A percentile compares a stretch with the other conserved stretches of the same genome.
phyloP scores from a whole-genome alignment of 2,329 filamentous ascomycete species.

The Pleurostoma richardsiae region DNA sequence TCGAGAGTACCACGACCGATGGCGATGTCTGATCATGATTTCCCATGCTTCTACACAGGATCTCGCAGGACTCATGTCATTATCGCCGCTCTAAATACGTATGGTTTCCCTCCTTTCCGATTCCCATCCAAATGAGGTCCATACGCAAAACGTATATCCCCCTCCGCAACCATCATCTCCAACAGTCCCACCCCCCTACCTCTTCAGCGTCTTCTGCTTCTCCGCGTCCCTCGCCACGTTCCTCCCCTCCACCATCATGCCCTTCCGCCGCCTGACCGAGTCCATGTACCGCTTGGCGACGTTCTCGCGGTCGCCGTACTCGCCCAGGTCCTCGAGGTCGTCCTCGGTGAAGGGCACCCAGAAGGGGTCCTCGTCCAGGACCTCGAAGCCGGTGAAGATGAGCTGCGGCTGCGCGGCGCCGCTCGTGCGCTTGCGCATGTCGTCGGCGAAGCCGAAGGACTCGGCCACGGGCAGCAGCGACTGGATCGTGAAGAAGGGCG shows the following conservation, averaged over 20 bases:
- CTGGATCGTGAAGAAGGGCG: slow-evolving; percentile 91
- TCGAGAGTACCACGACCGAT: too few relatives aligned
- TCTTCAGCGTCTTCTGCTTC: slow-evolving; percentile 75
- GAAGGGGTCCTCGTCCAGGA: slow-evolving; percentile 92
- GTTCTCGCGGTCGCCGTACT: slow-evolving; percentile 90
- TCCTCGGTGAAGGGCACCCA: slow-evolving; percentile 98
- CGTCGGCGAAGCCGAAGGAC: slow-evolving; percentile 92
- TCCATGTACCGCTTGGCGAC: slow-evolving; percentile 97
- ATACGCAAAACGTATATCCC: too few relatives aligned
- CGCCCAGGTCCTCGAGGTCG: slow-evolving; percentile 91
- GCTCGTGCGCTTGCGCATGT: slow-evolving; percentile 90
- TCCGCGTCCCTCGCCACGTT: slow-evolving; percentile 80
- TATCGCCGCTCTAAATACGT: too few relatives aligned
- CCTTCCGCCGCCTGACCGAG: slow-evolving; percentile 79
- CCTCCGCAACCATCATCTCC: too few relatives aligned
- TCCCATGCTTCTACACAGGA: too few relatives aligned
- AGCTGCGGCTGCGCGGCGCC: slow-evolving; percentile 90
- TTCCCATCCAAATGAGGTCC: too few relatives aligned
- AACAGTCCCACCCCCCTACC: slow-evolving; percentile 15
- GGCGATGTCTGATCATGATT: too few relatives aligned
- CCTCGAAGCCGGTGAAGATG: slow-evolving; percentile 87
- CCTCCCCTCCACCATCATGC: slow-evolving; percentile 74
- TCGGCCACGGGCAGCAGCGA: slow-evolving; percentile 87
- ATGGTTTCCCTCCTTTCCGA: too few relatives aligned
- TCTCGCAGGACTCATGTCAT: too few relatives aligned